These are phyloP conservation scores for Populus davidiana DNA, from an alignment of 345 rosid species.

Conservation along the genomic window DNA sequence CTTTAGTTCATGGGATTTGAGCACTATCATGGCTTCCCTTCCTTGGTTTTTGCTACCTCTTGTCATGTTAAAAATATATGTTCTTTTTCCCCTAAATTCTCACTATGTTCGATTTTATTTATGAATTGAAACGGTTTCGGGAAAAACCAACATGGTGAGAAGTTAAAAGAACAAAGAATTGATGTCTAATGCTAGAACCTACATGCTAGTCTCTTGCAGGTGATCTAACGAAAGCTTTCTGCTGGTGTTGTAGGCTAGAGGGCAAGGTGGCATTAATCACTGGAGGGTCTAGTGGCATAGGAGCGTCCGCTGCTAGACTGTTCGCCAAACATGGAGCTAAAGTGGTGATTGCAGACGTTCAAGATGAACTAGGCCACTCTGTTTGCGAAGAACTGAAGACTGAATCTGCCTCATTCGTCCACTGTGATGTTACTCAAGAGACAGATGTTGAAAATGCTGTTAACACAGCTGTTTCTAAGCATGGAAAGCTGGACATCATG, in stretches of 20 bases:
- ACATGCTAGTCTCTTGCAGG: too few relatives aligned
- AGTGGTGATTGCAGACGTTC: constrained; percentile 36
- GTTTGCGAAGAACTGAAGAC: neutral
- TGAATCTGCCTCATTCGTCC: neutral
- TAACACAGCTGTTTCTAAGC: neutral
- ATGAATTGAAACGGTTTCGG: too few relatives aligned
- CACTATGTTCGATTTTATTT: too few relatives aligned
- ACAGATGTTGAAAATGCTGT: constrained; percentile 5
- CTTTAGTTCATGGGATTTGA: too few relatives aligned
- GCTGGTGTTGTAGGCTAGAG: constrained; percentile 21
- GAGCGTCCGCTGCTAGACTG: constrained; percentile 31
- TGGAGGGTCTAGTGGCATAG: constrained; percentile 44
- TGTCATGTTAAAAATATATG: too few relatives aligned
- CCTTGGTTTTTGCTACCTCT: too few relatives aligned
- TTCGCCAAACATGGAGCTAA: constrained; percentile 37
- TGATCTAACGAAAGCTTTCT: too few relatives aligned
- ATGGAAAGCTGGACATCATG: constrained; percentile 16
- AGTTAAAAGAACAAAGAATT: too few relatives aligned
- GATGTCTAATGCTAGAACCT: too few relatives aligned
- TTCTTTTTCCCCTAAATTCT: too few relatives aligned
- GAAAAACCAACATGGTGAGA: too few relatives aligned
- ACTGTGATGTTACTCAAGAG: constrained; percentile 10
- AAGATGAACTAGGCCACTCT: constrained; percentile 30
- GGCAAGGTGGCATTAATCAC: constrained; percentile 39
- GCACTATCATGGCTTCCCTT: too few relatives aligned